phyloP scores from a whole-genome alignment of 768 basidiomycete genomes.

The Xerocomellus intermedius region DNA sequence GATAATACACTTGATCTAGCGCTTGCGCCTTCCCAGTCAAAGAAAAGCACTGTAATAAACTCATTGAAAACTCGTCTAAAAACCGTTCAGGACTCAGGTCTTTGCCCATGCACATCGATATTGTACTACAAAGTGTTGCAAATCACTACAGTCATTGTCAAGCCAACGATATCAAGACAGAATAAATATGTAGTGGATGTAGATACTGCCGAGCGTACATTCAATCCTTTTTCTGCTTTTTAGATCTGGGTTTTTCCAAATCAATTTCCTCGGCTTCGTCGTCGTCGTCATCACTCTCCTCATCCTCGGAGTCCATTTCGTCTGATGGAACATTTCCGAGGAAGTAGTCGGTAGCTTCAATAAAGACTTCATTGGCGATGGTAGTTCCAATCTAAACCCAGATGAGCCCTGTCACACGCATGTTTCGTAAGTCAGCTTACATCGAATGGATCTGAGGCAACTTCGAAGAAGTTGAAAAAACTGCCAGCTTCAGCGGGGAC shows the following conservation, averaged over 20 bases:
- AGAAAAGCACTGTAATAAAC: too few relatives aligned
- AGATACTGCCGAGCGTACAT: slow-evolving; percentile 13
- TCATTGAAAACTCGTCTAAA: neutral
- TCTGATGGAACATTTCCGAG: slow-evolving; percentile 61
- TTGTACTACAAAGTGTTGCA: slow-evolving; percentile 2
- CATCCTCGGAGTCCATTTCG: slow-evolving; percentile 63
- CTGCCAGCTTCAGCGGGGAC: slow-evolving; percentile 66
- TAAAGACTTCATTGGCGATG: slow-evolving; percentile 77
- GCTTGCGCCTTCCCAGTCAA: too few relatives aligned
- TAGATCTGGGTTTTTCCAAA: slow-evolving; percentile 76
- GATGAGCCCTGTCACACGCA: slow-evolving; percentile 6
- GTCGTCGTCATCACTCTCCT: slow-evolving; percentile 68
- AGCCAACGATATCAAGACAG: slow-evolving; percentile 11
- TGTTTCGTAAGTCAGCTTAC: slow-evolving; percentile 40
- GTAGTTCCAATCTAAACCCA: slow-evolving; percentile 58
- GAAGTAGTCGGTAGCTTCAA: slow-evolving; percentile 81
- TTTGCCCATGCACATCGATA: neutral
- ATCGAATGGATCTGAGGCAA: slow-evolving; percentile 60
- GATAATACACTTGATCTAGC: too few relatives aligned
- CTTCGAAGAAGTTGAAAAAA: slow-evolving; percentile 88
- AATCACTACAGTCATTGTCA: slow-evolving; percentile 3
- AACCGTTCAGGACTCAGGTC: neutral
- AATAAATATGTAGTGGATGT: slow-evolving; percentile 28
- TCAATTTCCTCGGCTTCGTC: slow-evolving; percentile 87
- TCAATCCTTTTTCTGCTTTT: slow-evolving; percentile 59